These are phyloP conservation scores for Collybia nuda DNA, from an alignment of 768 basidiomycete genomes.

Conservation along the genomic window DNA sequence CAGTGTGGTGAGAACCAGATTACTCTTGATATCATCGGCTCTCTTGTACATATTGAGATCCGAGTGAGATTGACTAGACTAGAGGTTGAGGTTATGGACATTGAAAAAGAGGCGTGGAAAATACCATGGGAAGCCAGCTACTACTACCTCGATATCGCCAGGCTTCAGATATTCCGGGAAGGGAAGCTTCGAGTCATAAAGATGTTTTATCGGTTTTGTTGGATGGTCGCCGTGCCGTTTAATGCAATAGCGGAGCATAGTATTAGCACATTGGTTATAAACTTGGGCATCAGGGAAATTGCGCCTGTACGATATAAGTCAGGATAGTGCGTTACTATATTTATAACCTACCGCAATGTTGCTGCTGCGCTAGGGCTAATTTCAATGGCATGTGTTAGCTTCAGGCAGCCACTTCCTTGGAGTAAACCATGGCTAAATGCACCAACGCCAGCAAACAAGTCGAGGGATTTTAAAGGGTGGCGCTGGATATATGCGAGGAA, in stretches of 20 bases:
- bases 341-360: slow-evolving; percentile 52
- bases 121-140: slow-evolving; percentile 78
- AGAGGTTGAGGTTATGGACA: too few species aligned
- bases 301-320: slow-evolving; percentile 30
- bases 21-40: slow-evolving; percentile 69
- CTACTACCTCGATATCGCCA: slow-evolving; percentile 58
- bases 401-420: slow-evolving; percentile 49
- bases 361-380: slow-evolving; percentile 73
- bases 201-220: slow-evolving; percentile 37
- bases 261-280: slow-evolving; percentile 74
- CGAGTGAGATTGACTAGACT: slow-evolving; percentile 69
- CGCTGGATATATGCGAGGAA: slow-evolving; percentile 31
- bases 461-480: slow-evolving; percentile 34
- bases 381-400: slow-evolving; percentile 67
- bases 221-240: slow-evolving; percentile 43
- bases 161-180: slow-evolving; percentile 48
- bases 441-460: slow-evolving; percentile 55
- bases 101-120: too few species aligned
- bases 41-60: slow-evolving; percentile 68
- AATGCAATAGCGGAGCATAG: slow-evolving; percentile 56
- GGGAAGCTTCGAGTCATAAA: slow-evolving; percentile 31
- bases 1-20: slow-evolving; percentile 61
- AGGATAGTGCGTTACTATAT: background rate
- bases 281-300: slow-evolving; percentile 54
- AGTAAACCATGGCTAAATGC: slow-evolving; percentile 64